phyloP scores from a whole-genome alignment of 257 asterid species.

The Plantago ovata region DNA sequence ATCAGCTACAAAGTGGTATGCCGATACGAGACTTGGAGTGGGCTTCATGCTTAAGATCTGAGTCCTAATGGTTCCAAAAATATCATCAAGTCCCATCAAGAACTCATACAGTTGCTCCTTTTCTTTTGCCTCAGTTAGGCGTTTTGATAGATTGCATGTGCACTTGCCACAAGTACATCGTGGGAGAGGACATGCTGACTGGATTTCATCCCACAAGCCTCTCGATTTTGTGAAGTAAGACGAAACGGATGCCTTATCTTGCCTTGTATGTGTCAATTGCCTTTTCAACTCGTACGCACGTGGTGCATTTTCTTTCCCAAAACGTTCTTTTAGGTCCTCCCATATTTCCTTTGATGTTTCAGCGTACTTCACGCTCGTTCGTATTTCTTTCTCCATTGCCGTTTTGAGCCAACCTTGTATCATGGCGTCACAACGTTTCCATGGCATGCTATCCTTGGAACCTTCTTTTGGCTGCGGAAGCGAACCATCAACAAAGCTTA shows the following conservation, averaged over 20 bases:
- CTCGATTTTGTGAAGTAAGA: not conserved
- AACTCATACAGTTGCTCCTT: not conserved
- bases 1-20: not conserved
- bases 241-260: not conserved
- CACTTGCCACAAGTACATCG: not conserved
- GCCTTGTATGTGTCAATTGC: not conserved
- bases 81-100: not conserved
- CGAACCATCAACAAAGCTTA: constrained; percentile 6
- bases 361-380: not conserved
- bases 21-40: not conserved
- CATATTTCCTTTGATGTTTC: not conserved
- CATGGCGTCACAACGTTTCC: not conserved
- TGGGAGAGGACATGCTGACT: not conserved
- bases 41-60: constrained; percentile 4
- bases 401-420: not conserved
- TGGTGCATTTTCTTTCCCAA: not conserved
- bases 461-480: not conserved
- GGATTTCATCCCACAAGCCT: not conserved
- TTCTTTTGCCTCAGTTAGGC: not conserved
- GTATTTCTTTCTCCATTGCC: constrained; percentile 7
- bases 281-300: constrained; percentile 1
- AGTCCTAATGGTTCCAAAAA: not conserved
- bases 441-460: not conserved
- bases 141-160: not conserved
- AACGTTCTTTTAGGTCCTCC: not conserved